A percentile compares a stretch with the other conserved stretches of the same genome.
These are phyloP conservation scores for Fusarium chlamydosporum DNA, from an alignment of 2,329 filamentous ascomycete species.

Conservation along the genomic window DNA sequence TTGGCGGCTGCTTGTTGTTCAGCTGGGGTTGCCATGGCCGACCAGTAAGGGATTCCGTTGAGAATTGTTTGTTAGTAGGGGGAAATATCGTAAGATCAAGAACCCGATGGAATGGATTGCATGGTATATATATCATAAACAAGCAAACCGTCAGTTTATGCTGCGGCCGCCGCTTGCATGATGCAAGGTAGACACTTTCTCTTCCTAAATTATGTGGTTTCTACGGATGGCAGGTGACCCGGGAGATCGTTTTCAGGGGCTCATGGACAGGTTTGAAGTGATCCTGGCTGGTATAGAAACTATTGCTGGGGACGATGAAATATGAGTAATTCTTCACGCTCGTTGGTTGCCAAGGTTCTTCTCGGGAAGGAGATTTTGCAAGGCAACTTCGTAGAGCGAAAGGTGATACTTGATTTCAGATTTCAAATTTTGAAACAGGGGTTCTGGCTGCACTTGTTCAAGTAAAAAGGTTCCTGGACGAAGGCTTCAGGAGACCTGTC, in stretches of 20 bases:
- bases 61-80: rapidly evolving
- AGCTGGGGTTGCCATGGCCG: not conserved
- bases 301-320: rapidly evolving
- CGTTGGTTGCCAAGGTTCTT: not conserved
- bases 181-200: too few species aligned
- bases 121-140: not conserved
- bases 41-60: not conserved
- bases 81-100: not conserved
- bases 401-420: not conserved
- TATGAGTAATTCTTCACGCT: not conserved
- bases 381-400: not conserved
- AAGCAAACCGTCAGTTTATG: not conserved
- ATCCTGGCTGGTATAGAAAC: not conserved
- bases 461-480: too few species aligned
- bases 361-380: not conserved
- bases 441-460: not conserved
- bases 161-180: not conserved
- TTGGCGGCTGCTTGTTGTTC: slow-evolving; percentile 7
- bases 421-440: not conserved
- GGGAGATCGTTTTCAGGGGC: slow-evolving; percentile 2
- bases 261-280: not conserved
- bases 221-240: not conserved
- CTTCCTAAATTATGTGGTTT: not conserved
- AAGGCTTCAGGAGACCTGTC: not conserved
- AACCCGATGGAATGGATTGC: not conserved